Percentiles rank a stretch among this genome's conserved stretches.
Evolutionary conservation across 164 flowering plant species (phyloP).

Genomic region (Liriodendron chinense): DNA sequence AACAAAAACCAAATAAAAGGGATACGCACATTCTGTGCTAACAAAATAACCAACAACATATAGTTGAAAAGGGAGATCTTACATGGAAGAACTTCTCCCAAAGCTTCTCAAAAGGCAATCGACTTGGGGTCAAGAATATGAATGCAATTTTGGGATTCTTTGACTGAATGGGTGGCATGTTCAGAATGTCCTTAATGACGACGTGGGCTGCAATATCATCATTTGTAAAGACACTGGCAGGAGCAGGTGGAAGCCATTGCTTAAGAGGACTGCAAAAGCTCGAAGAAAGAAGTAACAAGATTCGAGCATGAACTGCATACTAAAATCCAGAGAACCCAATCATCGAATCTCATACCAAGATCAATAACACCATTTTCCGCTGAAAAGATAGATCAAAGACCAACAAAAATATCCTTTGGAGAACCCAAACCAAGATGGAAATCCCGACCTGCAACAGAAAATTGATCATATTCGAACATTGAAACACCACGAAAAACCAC

Average conservation of each 20-base stretch:
- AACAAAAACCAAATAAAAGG: not conserved
- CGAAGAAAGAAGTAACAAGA: constrained; percentile 48
- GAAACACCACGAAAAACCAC: not conserved
- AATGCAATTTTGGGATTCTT: too few relatives aligned
- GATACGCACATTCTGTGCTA: not conserved
- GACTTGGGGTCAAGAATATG: too few relatives aligned
- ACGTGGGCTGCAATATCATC: constrained; percentile 38
- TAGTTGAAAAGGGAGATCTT: too few relatives aligned
- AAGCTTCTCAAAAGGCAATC: too few relatives aligned
- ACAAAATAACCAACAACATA: not conserved
- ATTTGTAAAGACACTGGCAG: constrained; percentile 68
- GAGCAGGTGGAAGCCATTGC: constrained; percentile 79
- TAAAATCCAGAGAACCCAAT: not conserved
- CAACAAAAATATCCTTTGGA: not conserved
- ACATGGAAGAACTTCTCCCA: too few relatives aligned
- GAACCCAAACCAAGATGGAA: too few relatives aligned
- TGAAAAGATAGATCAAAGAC: not conserved
- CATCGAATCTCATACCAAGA: too few relatives aligned
- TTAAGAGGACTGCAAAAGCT: constrained; percentile 53
- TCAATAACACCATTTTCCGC: too few relatives aligned
- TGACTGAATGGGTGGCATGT: too few relatives aligned
- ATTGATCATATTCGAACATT: not conserved
- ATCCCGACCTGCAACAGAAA: not conserved
- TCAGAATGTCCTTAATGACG: not conserved
- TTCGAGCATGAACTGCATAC: not conserved